Evolutionary conservation across 2,329 filamentous ascomycete species (phyloP), one percentile per base, ranked within the genome.

Genomic region (Fusarium udum): DNA sequence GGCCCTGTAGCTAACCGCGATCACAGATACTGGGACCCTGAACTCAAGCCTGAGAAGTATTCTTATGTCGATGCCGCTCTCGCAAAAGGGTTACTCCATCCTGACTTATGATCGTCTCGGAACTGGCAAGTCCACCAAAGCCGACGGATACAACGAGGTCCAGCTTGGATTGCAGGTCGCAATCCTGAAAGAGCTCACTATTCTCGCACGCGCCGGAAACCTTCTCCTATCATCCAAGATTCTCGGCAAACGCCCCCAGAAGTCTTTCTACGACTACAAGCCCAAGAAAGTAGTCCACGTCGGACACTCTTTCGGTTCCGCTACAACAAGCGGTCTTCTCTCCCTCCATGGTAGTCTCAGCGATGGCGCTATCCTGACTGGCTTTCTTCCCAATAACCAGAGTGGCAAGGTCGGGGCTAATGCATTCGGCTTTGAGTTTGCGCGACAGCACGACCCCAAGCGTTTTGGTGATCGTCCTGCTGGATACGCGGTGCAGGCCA

Each of bases 201-300:
- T 36, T 18, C 11, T 58, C 2, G 40, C 40, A 2, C 8, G 55
- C 1, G 10, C 36, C 0, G 55, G 55, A 18, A 48, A 36, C 0
- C 55, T 58, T 3, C 16, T 58, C 2, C 1, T 4, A 2, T 14
- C 55, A 7, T 36, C 31, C 14, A 36, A 36, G 5, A 1, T 36
- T 2, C 4, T 3, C 1, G 24, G 31, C 3, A 58, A 48, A 18
- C n/a, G 4, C 0, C 40, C 40, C 1, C 16, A 36, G 12, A 46
- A 48, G 31, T 0, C 5, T 7, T 28, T 48, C 10, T 48, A 7
- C 14, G 1, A 28, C 4, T 48, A 58, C 31, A 58, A 36, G 20
- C 55, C 55, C 18, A 14, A 36, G n/a, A 58, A 36, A 4, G 14
- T 58, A 1, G 55, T 58, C 7, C 55, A 58, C 7, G 4, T 58